Base-by-base conservation (phyloP, 2,329 filamentous ascomycete genomes). In the Penicillium sp. region DNA sequence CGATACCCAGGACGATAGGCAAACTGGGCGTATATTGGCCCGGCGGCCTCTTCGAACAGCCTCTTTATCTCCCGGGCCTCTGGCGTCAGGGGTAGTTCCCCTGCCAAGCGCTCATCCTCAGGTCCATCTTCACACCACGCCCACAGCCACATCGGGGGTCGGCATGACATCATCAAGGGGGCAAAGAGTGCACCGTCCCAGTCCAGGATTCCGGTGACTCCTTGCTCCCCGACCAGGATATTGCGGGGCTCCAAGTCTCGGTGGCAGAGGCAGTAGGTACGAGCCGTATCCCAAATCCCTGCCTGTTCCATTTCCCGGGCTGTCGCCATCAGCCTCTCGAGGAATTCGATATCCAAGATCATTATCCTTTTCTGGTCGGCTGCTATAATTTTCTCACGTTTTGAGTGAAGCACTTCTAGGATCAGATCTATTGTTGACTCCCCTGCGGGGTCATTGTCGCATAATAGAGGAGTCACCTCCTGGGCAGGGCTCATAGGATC, bases 261-360 rank as follows among this genome's bases (percentile, higher is more conserved):
- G n/a, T 32, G 30, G n/a, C 15, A 32, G 20, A 32, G 30, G 15
- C 30, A 32, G 16, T 17, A 32, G n/a, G n/a, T n/a, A n/a, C n/a
- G n/a, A n/a, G n/a, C n/a, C n/a, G n/a, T n/a, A n/a, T n/a, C n/a
- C n/a, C n/a, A n/a, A n/a, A n/a, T n/a, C n/a, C n/a, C n/a, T n/a
- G n/a, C n/a, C n/a, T n/a, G n/a, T n/a, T n/a, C n/a, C n/a, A n/a
- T n/a, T n/a, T n/a, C n/a, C n/a, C n/a, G n/a, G n/a, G n/a, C n/a
- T n/a, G n/a, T n/a, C n/a, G n/a, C n/a, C n/a, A n/a, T n/a, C n/a
- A n/a, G n/a, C n/a, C n/a, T n/a, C n/a, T n/a, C n/a, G n/a, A n/a
- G n/a, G n/a, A n/a, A n/a, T n/a, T n/a, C n/a, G n/a, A n/a, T n/a
- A n/a, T n/a, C n/a, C n/a, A n/a, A n/a, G n/a, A n/a, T n/a, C n/a